Conservation (phyloP, 2,329 filamentous ascomycete species). For the Cladosporium sp. region DNA sequence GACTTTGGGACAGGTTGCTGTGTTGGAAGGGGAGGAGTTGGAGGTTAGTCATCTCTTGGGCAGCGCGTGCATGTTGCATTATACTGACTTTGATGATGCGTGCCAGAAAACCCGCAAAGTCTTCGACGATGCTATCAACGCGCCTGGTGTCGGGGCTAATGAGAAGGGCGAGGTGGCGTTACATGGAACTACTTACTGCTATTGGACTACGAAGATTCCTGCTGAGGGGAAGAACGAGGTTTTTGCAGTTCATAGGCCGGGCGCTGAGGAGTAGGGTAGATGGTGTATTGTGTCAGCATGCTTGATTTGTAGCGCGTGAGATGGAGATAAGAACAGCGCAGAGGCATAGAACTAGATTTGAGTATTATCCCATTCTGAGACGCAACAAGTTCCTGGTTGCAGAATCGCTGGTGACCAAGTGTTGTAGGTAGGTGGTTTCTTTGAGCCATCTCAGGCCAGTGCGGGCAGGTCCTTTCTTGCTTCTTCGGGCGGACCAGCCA, state of each 20-base stretch:
- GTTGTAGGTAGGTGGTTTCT: too few relatives aligned
- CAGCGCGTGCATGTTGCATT: not conserved
- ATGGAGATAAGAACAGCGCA: too few relatives aligned
- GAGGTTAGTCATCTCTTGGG: conserved; percentile 32
- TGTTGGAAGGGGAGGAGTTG: conserved; percentile 50
- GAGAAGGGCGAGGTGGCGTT: conserved; percentile 59
- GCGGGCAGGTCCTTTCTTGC: too few relatives aligned
- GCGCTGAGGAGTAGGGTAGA: not conserved
- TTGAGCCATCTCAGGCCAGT: too few relatives aligned
- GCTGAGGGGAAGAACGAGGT: conserved; percentile 24
- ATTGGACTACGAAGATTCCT: conserved; percentile 54
- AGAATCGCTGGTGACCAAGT: too few relatives aligned
- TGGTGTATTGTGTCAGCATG: too few relatives aligned
- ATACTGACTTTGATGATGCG: conserved; percentile 18
- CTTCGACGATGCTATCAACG: conserved; percentile 52
- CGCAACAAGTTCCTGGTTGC: too few relatives aligned
- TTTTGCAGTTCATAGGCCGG: conserved; percentile 19
- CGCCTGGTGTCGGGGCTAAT: conserved; percentile 54
- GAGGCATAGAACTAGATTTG: too few relatives aligned
- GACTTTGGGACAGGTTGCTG: conserved; percentile 65
- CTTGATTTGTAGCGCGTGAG: not conserved
- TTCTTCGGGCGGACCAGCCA: too few relatives aligned
- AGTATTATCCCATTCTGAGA: too few relatives aligned
- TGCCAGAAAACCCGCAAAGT: conserved; percentile 50
- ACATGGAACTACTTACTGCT: conserved; percentile 61